Conservation (phyloP, 257 asterid species). For the Capsicum chinense region DNA sequence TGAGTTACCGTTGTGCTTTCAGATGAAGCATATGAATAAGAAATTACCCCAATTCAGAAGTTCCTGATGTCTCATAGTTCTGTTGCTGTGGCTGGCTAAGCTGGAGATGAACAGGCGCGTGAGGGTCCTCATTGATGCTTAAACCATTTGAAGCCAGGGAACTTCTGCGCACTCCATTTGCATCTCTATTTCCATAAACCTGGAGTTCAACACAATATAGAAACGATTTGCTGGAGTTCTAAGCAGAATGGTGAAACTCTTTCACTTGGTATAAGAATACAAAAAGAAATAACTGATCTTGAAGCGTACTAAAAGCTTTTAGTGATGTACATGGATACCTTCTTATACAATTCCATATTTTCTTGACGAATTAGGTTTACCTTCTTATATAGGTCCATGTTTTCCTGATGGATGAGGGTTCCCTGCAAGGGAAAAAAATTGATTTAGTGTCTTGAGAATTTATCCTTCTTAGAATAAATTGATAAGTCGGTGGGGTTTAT, state of each 20-base stretch:
- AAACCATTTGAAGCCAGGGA: slow-evolving; percentile 42
- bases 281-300: slow-evolving; percentile 27
- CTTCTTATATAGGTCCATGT: slow-evolving; percentile 66
- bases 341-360: slow-evolving; percentile 54
- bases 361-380: slow-evolving; percentile 52
- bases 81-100: slow-evolving; percentile 79
- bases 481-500: slow-evolving; percentile 9
- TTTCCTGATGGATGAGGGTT: slow-evolving; percentile 69
- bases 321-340: slow-evolving; percentile 47
- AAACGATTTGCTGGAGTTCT: slow-evolving; percentile 26
- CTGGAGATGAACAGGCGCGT: slow-evolving; percentile 65
- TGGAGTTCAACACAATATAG: slow-evolving; percentile 36
- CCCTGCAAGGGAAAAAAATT: slow-evolving; percentile 55
- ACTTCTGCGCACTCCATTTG: slow-evolving; percentile 48
- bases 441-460: slow-evolving; percentile 39
- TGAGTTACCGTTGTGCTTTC: neutral
- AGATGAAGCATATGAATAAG: slow-evolving; percentile 24
- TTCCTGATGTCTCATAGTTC: slow-evolving; percentile 43
- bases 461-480: slow-evolving; percentile 12
- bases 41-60: slow-evolving; percentile 56
- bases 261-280: neutral
- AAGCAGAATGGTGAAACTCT: slow-evolving; percentile 14
- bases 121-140: slow-evolving; percentile 56
- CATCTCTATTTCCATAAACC: slow-evolving; percentile 58
- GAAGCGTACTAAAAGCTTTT: slow-evolving; percentile 26